Conservation (phyloP, 23 red algal species). For the Gracilaria gracilis region DNA sequence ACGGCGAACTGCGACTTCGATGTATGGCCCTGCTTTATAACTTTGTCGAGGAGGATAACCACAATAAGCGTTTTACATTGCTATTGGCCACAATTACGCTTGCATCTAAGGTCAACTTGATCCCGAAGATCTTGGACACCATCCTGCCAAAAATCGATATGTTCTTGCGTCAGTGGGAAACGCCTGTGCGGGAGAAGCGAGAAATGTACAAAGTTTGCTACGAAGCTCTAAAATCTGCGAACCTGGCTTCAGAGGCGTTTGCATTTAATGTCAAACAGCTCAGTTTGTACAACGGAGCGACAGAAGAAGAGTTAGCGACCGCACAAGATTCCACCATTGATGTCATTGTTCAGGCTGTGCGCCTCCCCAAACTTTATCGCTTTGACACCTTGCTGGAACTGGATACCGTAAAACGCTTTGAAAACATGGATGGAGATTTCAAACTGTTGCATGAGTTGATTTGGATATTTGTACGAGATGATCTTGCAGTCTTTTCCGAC, state of each 20-base stretch:
- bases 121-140: constrained; percentile 62
- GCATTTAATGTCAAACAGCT: constrained; percentile 78
- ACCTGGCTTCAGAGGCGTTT: constrained; percentile 64
- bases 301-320: constrained; percentile 24
- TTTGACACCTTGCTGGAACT: constrained; percentile 87
- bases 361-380: constrained; percentile 77
- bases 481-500: constrained; percentile 72
- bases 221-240: constrained; percentile 56
- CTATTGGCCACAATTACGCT: constrained; percentile 55
- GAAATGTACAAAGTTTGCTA: constrained; percentile 72
- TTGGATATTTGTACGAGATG: constrained; percentile 77
- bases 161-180: constrained; percentile 68
- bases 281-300: constrained; percentile 68
- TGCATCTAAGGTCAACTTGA: constrained; percentile 39
- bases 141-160: constrained; percentile 47
- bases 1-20: constrained; percentile 62
- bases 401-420: constrained; percentile 76
- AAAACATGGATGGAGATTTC: constrained; percentile 31
- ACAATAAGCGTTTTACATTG: constrained; percentile 51
- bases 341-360: constrained; percentile 75
- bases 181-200: constrained; percentile 46
- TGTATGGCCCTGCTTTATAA: constrained; percentile 81
- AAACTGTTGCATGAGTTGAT: constrained; percentile 72
- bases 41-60: constrained; percentile 62
- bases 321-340: constrained; percentile 53